A percentile compares a stretch with the other conserved stretches of the same genome.
These are phyloP conservation scores for Lophiotrema nucula DNA, from an alignment of 495 filamentous ascomycete genomes.

Conservation along the genomic window DNA sequence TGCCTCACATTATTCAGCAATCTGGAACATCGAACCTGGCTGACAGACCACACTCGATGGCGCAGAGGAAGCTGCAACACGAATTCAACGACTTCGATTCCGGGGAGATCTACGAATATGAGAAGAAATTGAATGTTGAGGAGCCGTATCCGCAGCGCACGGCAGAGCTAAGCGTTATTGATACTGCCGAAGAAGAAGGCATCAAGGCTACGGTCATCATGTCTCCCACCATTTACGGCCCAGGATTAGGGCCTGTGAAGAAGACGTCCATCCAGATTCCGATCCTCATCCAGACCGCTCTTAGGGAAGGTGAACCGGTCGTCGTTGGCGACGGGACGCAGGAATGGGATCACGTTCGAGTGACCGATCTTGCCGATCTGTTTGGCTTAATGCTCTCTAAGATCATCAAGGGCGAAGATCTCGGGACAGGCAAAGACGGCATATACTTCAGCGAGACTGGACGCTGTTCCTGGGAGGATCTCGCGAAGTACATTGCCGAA, in stretches of 20 bases:
- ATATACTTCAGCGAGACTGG: neutral
- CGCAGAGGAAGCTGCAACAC: constrained; percentile 34
- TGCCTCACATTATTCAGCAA: constrained; percentile 17
- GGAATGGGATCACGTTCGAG: constrained; percentile 51
- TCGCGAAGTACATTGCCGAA: neutral
- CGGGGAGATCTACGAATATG: constrained; percentile 43
- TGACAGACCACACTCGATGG: constrained; percentile 45
- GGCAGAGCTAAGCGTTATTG: constrained; percentile 48
- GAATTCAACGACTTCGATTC: constrained; percentile 46
- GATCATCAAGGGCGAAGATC: neutral
- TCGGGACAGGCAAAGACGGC: neutral
- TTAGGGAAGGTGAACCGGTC: constrained; percentile 35
- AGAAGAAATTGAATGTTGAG: constrained; percentile 38
- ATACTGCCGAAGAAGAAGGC: constrained; percentile 40
- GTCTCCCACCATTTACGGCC: constrained; percentile 50
- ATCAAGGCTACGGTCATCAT: constrained; percentile 52
- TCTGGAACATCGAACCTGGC: constrained; percentile 52
- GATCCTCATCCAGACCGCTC: constrained; percentile 29
- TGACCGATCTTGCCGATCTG: constrained; percentile 47
- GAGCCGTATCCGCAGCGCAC: constrained; percentile 49
- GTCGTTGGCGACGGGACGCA: constrained; percentile 46
- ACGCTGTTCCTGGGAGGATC: neutral
- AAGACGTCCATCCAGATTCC: constrained; percentile 46
- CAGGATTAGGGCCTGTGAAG: constrained; percentile 48
- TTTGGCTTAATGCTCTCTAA: constrained; percentile 28